Base-by-base conservation (phyloP, 2,329 filamentous ascomycete species). In the Passalora sequoiae region DNA sequence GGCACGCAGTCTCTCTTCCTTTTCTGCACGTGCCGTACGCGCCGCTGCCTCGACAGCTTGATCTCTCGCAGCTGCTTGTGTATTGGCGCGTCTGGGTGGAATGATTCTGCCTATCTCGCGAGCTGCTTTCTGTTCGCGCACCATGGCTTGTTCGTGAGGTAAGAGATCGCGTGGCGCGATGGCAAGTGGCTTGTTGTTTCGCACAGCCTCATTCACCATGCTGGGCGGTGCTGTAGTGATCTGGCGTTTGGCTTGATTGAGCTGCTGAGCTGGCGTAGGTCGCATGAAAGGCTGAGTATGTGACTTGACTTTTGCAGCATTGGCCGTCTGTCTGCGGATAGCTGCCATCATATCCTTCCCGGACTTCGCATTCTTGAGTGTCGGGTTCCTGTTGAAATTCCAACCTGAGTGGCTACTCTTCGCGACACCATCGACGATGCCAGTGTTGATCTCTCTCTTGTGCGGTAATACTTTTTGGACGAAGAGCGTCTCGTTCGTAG, bases 401-500 rank as follows among this genome's bases (percentile, higher is more conserved):
- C 36, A 33, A 30, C 36, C 39, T 30, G 28, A 35, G 22, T 13
- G 25, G 17, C 27, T 15, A 17, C 28, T 30, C 17, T 38, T 49
- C 16, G 54, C 50, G 22, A 38, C 38, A 24, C 51, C 40, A 31
- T 36, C 54, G 15, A 53, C 49, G 20, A 55, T 44, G 39, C 46
- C 54, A 10, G 40, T 40, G 27, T 33, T 39, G 16, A 33, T 42
- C 31, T 51, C 47, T 27, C 50, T 40, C 17, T 51, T 44, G 27
- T 51, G 45, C 8, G 49, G 38, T 13, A 55, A 43, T 32, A 53
- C 44, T 30, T 51, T 52, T 6, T 51, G 42, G 22, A 62, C 53
- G 30, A 58, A 57, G 15, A 56, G 50, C 2, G 58, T 53, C 25
- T 83, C 81, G 16, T 71, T 69, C 4, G 72, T 70, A 6, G 83